These are phyloP conservation scores for Flaveria sonorensis DNA, from an alignment of 129 eudicot species.

Conservation along the genomic window DNA sequence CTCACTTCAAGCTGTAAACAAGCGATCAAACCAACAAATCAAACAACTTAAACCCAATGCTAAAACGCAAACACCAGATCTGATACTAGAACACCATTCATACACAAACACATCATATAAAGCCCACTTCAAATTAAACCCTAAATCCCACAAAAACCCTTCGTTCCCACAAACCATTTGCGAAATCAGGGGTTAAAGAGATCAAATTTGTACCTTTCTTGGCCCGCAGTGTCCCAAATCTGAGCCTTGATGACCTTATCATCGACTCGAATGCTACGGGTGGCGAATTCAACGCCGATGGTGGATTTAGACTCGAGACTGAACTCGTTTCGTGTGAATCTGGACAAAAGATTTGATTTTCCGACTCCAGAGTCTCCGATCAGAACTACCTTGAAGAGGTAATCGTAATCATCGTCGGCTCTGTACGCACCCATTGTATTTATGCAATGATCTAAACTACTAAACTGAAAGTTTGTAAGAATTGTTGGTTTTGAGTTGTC, in stretches of 20 bases:
- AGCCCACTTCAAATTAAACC: background rate
- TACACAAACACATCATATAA: background rate
- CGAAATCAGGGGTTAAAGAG: background rate
- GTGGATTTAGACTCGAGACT: conserved; percentile 6
- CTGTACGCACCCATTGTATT: background rate
- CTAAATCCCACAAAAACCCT: background rate
- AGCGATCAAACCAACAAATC: background rate
- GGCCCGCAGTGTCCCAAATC: conserved; percentile 9
- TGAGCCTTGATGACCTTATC: conserved; percentile 1
- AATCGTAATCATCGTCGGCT: conserved; percentile 6
- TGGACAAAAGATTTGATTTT: background rate
- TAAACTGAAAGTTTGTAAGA: background rate
- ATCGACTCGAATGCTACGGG: background rate
- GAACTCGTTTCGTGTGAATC: conserved; percentile 4
- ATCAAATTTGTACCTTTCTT: background rate
- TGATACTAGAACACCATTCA: background rate
- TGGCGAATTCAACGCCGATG: conserved; percentile 4
- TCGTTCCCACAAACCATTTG: background rate
- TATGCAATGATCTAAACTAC: background rate
- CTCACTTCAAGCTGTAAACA: too few species aligned
- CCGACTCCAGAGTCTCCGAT: background rate
- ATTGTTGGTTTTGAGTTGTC: background rate
- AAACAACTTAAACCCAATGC: background rate
- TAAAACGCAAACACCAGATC: background rate
- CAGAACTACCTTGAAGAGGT: background rate